Evolutionary conservation across 495 filamentous ascomycete species (phyloP), one percentile per base, ranked within the genome.

Genomic region (Massariosphaeria phaeospora): DNA sequence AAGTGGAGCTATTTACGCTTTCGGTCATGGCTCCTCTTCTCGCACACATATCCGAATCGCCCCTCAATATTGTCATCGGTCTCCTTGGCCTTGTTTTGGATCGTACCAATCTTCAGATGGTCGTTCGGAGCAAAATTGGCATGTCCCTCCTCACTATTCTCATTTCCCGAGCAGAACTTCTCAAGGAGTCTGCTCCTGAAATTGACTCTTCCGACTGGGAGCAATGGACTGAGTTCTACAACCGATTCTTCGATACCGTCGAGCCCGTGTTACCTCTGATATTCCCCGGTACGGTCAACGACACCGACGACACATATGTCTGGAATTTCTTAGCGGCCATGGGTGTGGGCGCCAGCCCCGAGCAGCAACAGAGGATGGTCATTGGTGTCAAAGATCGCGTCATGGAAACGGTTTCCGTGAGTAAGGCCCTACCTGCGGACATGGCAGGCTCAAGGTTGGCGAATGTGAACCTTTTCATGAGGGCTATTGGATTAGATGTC

Each of bases 401-500:
- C 48, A 94, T 97, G 89, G 93, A 96, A 66, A 97, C 93, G 2
- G 85, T 96, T 7, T 72, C 75, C 31, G 81, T 94, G 27, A 84
- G 86, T 65, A 95, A 93, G 75, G 88, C 86, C 2, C 80, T 97
- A 12, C 93, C 94, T 11, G 76, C 82, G 15, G 89, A 93, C 35
- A 84, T 96, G 80, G 80, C 84, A 15, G 82, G 79, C 61, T 79
- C 84, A 66, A 83, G 90, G 49, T 75, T 94, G 40, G 84, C 84
- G 52, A 91, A 96, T 66, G 94, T 98, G 60, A 97, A 98, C 70
- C 73, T 98, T 25, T 98, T 98, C 69, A 96, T 98, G 91, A 82
- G 89, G 57, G 93, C 91, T 46, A 97, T 98, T 69, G 94, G 93
- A 3, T 76, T 98, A 62, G 94, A 97, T 74, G 93, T 98, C 29